Conservation (phyloP, 1,284 basidiomycete genomes). For the Amylostereum areolatum region DNA sequence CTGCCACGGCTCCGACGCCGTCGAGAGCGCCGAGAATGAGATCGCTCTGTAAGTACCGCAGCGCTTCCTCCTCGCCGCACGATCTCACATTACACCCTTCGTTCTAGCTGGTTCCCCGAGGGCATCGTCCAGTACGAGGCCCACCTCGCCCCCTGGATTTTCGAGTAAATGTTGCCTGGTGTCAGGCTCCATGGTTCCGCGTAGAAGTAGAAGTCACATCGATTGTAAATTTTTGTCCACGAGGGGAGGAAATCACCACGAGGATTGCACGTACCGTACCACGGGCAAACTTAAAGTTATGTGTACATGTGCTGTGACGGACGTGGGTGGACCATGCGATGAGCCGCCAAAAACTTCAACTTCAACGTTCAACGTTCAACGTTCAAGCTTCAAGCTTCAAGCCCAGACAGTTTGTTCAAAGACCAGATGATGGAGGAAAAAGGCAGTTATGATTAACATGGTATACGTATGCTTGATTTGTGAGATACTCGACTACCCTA, state of each 20-base stretch:
- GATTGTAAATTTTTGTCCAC: conserved; percentile 5
- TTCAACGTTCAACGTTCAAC: too few relatives aligned
- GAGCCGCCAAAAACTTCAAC: too few relatives aligned
- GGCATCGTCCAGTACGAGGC: conserved; percentile 74
- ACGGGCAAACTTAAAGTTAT: background rate
- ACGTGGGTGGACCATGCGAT: too few relatives aligned
- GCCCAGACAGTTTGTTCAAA: too few relatives aligned
- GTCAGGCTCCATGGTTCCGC: too few relatives aligned
- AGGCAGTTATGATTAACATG: too few relatives aligned
- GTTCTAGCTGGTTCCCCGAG: conserved; percentile 77
- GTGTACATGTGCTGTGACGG: conserved; percentile 2
- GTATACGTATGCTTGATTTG: too few relatives aligned
- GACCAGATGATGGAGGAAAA: too few relatives aligned
- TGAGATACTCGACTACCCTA: too few relatives aligned
- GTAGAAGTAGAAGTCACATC: conserved; percentile 9
- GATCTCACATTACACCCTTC: background rate
- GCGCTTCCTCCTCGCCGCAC: background rate
- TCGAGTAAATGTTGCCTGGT: conserved; percentile 78
- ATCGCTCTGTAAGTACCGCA: conserved; percentile 68
- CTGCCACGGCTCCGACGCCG: conserved; percentile 91
- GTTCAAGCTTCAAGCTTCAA: too few relatives aligned
- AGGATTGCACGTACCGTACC: background rate
- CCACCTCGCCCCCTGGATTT: conserved; percentile 71
- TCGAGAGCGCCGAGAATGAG: conserved; percentile 89
- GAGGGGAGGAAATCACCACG: conserved; percentile 5